phyloP scores from a whole-genome alignment of 371 early-diverging fungal genomes.

The Cokeromyces recurvatus region DNA sequence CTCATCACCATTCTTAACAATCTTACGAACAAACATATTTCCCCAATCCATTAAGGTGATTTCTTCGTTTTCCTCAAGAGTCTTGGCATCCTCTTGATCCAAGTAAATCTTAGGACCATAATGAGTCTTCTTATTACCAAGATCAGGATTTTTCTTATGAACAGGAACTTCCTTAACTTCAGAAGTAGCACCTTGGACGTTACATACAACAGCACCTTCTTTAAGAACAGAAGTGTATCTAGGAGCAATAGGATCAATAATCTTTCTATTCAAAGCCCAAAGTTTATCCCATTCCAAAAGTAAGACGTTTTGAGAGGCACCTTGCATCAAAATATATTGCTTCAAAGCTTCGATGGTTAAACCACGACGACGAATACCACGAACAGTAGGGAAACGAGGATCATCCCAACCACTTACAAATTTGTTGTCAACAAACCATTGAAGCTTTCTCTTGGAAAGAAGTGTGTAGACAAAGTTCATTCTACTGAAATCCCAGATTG shows the following conservation, averaged over 20 bases:
- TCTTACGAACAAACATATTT: slow-evolving; percentile 85
- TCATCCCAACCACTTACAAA: slow-evolving; percentile 99
- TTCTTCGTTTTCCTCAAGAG: slow-evolving; percentile 86
- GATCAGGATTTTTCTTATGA: slow-evolving; percentile 95
- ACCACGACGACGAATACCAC: slow-evolving; percentile 98
- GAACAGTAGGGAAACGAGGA: slow-evolving; percentile 98
- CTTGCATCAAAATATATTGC: slow-evolving; percentile 98
- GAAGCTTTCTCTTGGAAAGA: slow-evolving; percentile 98
- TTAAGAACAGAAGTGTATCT: slow-evolving; percentile 84
- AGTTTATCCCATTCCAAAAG: slow-evolving; percentile 99
- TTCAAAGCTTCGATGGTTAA: slow-evolving; percentile 98
- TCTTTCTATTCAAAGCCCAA: slow-evolving; percentile 98
- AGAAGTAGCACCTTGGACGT: slow-evolving; percentile 54
- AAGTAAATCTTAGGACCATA: slow-evolving; percentile 79
- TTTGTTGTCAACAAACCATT: slow-evolving; percentile 94
- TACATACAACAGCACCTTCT: slow-evolving; percentile 64
- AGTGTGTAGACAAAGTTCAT: slow-evolving; percentile 99
- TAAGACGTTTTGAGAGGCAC: slow-evolving; percentile 94
- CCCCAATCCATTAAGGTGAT: slow-evolving; percentile 99
- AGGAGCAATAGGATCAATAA: slow-evolving; percentile 94
- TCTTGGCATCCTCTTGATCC: slow-evolving; percentile 88
- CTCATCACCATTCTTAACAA: slow-evolving; percentile 47
- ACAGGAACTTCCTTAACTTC: slow-evolving; percentile 70
- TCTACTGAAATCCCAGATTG: slow-evolving; percentile 94
- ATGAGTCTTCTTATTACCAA: slow-evolving; percentile 87